Evolutionary conservation across 1,284 basidiomycete genomes (phyloP), one percentile per base, ranked within the genome.

Genomic region (Clitocybe nebularis): DNA sequence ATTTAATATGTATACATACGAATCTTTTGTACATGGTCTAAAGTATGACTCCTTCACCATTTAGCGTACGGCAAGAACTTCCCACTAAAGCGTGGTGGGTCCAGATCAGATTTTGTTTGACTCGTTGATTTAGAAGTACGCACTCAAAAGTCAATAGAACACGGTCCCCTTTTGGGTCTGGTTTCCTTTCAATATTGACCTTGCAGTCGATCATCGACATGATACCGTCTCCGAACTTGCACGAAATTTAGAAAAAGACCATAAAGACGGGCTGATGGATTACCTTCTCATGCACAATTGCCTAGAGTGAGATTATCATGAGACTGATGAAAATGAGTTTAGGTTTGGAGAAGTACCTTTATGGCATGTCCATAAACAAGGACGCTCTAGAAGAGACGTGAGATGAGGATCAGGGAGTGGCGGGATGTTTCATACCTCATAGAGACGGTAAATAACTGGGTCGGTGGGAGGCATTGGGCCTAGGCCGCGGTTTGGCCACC

Each of bases 161-260:
- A 26, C 89, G 81, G 56, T 92, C 89, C 16, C 89, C 89, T 56
- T 86, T 88, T 4, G 87, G 86, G 55, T 92, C 81, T 9, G 72
- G 67, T 63, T 91, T 90, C 67, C 75, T 82, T 45, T 81, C 74
- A 29, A 93, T 71, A 21, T 71, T 73, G 30, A 91, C 75, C 48
- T 78, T 79, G 64, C 89, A 93, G 60, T 89, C 87, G 47, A 93
- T 93, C 74, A 93, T 89, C 13, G 84, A 88, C 88, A 92, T 91
- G 54, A 93, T 93, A 3, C 90, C 89, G 58, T 93, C 91, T 3
- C 90, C 90, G 51, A 92, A 93, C 85, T 89, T 48, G 3, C 35
- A 14, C 22, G 13, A 39, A 14, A 14, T 43, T n/a, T n/a, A n/a
- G n/a, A n/a, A n/a, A n/a, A n/a, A n/a, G n/a, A n/a, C n/a, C n/a